Percentiles rank a stretch among this genome's conserved stretches.
phyloP scores from a whole-genome alignment of 106 monocot species.

The Cymbidium sinense region DNA sequence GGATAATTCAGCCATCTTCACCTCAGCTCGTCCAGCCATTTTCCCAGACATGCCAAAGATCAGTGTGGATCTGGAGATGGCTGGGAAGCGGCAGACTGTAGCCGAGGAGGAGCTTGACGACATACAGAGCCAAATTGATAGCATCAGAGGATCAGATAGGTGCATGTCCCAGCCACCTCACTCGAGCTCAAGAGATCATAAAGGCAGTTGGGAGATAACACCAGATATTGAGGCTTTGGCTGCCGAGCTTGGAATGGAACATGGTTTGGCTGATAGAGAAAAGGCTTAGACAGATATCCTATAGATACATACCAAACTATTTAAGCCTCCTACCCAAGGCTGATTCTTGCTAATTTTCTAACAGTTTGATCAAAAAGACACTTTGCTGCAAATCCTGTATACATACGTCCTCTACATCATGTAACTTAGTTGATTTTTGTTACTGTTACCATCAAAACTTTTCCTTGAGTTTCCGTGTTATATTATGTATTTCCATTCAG shows the following conservation, averaged over 20 bases:
- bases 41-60: constrained; percentile 27
- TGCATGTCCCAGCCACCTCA: constrained; percentile 24
- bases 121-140: constrained; percentile 52
- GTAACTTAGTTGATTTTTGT: too few relatives aligned
- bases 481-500: too few relatives aligned
- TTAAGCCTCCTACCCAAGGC: too few relatives aligned
- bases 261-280: constrained; percentile 20
- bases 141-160: constrained; percentile 23
- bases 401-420: too few relatives aligned
- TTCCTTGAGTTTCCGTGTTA: too few relatives aligned
- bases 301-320: neutral
- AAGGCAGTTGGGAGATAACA: constrained; percentile 30
- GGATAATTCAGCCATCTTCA: constrained; percentile 22
- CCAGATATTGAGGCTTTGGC: constrained; percentile 28
- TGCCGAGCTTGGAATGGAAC: constrained; percentile 32
- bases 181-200: constrained; percentile 13
- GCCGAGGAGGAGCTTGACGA: constrained; percentile 51
- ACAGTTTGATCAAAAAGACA: too few relatives aligned
- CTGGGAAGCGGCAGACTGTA: constrained; percentile 40
- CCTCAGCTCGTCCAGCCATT: constrained; percentile 19
- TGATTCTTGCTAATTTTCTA: too few relatives aligned
- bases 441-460: too few relatives aligned
- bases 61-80: constrained; percentile 45
- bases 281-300: neutral
- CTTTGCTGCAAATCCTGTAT: too few relatives aligned